Conservation (phyloP, 331 rosid genomes). For the Pyracantha coccinea region DNA sequence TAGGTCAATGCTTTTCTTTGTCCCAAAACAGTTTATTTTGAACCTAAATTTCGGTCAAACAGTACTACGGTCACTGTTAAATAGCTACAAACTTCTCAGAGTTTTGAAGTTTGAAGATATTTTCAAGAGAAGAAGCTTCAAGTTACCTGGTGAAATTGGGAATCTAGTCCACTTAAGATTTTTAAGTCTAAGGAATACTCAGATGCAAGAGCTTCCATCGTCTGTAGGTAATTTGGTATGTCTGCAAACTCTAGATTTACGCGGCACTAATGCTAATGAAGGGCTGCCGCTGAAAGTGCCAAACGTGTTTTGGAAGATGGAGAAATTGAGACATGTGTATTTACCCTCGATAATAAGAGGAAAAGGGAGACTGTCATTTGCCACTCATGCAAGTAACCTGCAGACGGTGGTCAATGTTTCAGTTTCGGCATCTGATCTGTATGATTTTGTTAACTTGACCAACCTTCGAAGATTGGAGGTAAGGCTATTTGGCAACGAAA, state of each 20-base stretch:
- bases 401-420: neutral
- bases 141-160: constrained; percentile 19
- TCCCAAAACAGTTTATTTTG: neutral
- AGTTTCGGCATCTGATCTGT: neutral
- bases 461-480: neutral
- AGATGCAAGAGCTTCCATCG: neutral
- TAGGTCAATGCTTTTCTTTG: neutral
- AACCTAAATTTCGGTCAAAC: neutral
- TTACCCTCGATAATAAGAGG: constrained; percentile 12
- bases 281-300: constrained; percentile 17
- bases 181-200: neutral
- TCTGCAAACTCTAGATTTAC: constrained; percentile 34
- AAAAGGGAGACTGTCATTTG: neutral
- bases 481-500: neutral
- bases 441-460: neutral
- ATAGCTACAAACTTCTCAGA: constrained; percentile 28
- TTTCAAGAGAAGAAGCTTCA: rapidly evolving
- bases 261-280: neutral
- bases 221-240: constrained; percentile 34
- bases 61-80: neutral
- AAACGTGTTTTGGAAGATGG: constrained; percentile 24
- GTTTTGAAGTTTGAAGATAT: constrained; percentile 28
- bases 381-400: neutral
- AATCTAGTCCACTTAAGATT: constrained; percentile 29
- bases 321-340: constrained; percentile 37